Evolutionary conservation across 140 eudicot genomes (phyloP).

Genomic region (Cichorium intybus): DNA sequence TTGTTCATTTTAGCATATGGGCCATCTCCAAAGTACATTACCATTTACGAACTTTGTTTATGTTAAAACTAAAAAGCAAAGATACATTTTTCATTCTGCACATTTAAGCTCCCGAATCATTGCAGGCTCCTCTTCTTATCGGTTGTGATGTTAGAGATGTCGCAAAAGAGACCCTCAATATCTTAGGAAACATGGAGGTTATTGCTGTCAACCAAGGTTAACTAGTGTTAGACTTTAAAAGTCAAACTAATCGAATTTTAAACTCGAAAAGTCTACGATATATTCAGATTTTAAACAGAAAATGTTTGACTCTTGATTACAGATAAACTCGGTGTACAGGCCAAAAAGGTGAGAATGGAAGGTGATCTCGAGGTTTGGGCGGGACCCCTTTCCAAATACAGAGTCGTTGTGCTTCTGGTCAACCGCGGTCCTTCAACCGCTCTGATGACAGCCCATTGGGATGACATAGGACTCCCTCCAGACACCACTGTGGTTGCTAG

Average conservation of each 20-base stretch:
- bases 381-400: conserved; percentile 70
- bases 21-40: conserved; percentile 72
- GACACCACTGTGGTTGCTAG: conserved; percentile 45
- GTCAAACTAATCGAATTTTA: background rate
- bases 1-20: conserved; percentile 89
- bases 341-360: conserved; percentile 76
- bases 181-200: conserved; percentile 73
- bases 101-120: background rate
- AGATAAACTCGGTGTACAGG: conserved; percentile 89
- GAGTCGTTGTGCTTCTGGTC: conserved; percentile 72
- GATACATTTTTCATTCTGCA: background rate
- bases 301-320: conserved; percentile 10
- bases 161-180: conserved; percentile 53
- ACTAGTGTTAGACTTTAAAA: background rate
- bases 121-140: conserved; percentile 87
- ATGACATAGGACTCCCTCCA: conserved; percentile 76
- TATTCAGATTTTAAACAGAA: background rate
- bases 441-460: conserved; percentile 79
- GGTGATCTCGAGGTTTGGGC: conserved; percentile 94
- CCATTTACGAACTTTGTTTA: background rate
- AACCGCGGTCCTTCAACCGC: conserved; percentile 50
- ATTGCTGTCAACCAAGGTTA: conserved; percentile 91
- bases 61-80: background rate
- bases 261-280: background rate
- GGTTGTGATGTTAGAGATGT: conserved; percentile 78